Base-by-base conservation (phyloP, 1,139 yeast genomes). In the Debaryomyces nepalensis region DNA sequence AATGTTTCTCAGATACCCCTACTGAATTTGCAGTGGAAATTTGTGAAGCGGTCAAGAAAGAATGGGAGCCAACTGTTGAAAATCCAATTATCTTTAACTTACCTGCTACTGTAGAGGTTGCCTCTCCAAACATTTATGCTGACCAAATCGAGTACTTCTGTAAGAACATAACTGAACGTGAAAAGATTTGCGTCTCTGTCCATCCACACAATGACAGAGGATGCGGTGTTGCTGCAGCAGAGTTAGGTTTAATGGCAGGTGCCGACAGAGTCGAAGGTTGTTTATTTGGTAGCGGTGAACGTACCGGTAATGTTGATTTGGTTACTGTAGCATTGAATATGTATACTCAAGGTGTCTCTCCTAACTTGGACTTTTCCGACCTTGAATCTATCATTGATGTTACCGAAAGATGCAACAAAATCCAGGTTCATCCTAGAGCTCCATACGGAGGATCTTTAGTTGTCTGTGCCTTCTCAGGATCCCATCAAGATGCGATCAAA, bases 241-340 rank as follows among this genome's bases (percentile, higher is more conserved):
- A 73, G 52, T 64, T 73, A 47, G 79, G 77, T 21, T 60, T 68
- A 40, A 58, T 73, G 55, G 79, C 79, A 10, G 79, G 79, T 42
- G 79, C 78, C 35, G 78, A 73, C 55, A 63, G 79, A 56, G 75
- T 73, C 20, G 79, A 73, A 51, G 79, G 79, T 2, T 73, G 78
- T 59, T 64, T 73, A 41, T 73, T 73, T 42, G 79, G 79, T 11
- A 73, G 71, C 45, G 79, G 79, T 48, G 79, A 73, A 57, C 63
- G 79, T 57, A 73, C 79, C 12, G 79, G 79, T 46, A 73, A 73
- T 46, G 79, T 73, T 41, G 79, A 73, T 51, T 65, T 73, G 51
- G 70, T 73, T 24, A 73, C 79, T 7, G 67, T 73, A 40, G 79
- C 79, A 3, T 66, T 73, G 44, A 73, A 73, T 54, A 55, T 73